Evolutionary conservation across 192 early-diverging fungal species (phyloP).

Genomic region (Backusella australiensis): DNA sequence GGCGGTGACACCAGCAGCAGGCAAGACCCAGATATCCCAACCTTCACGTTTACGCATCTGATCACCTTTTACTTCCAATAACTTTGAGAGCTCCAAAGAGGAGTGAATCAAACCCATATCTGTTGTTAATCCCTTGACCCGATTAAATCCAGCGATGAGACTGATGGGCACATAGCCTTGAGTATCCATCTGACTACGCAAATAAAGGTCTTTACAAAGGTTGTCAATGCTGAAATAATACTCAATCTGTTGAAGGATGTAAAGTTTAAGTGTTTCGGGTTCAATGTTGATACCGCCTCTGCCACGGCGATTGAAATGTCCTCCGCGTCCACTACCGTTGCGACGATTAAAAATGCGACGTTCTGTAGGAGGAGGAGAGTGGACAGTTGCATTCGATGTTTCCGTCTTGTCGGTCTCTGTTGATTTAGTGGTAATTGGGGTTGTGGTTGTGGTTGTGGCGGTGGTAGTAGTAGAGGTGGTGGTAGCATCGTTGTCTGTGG

Average conservation of each 20-base stretch:
- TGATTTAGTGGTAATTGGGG: not conserved
- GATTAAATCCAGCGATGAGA: slow-evolving; percentile 86
- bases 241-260: slow-evolving; percentile 70
- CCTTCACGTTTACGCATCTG: slow-evolving; percentile 68
- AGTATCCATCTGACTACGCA: slow-evolving; percentile 83
- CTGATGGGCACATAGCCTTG: slow-evolving; percentile 80
- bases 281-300: slow-evolving; percentile 29
- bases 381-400: not conserved
- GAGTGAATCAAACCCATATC: slow-evolving; percentile 64
- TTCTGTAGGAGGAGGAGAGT: not conserved
- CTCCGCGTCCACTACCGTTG: slow-evolving; percentile 25
- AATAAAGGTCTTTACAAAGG: slow-evolving; percentile 93
- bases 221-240: slow-evolving; percentile 99
- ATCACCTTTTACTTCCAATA: slow-evolving; percentile 31
- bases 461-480: not conserved
- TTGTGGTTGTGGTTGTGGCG: not conserved
- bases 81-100: slow-evolving; percentile 45
- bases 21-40: slow-evolving; percentile 85
- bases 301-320: not conserved
- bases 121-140: slow-evolving; percentile 71
- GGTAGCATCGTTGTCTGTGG: slow-evolving; percentile 3
- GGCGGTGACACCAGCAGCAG: not conserved
- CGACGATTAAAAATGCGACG: slow-evolving; percentile 7
- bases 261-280: slow-evolving; percentile 48
- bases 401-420: not conserved